Conservation (phyloP, 352 stramenopile genomes). For the Peronospora tabacina region DNA sequence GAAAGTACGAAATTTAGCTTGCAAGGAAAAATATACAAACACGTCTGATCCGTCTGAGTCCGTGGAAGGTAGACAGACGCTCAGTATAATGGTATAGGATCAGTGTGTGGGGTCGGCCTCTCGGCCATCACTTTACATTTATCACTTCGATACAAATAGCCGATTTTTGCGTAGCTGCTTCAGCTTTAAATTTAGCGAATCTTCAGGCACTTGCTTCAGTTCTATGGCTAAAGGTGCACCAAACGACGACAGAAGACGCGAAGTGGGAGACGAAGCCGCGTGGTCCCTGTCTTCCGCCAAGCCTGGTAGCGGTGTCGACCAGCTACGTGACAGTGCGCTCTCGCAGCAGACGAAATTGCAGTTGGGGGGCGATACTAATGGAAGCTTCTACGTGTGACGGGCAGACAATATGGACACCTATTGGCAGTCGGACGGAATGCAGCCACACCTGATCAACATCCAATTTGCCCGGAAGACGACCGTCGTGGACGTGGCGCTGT, state of each 20-base stretch:
- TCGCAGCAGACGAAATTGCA: neutral
- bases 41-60: too few species aligned
- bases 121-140: too few species aligned
- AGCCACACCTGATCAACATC: constrained; percentile 97
- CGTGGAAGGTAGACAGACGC: too few species aligned
- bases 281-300: constrained; percentile 97
- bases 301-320: constrained; percentile 95
- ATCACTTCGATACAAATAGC: too few species aligned
- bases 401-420: constrained; percentile 94
- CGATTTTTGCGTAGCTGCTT: constrained; percentile 1
- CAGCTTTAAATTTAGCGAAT: constrained; percentile 13
- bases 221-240: neutral
- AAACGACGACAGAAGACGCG: constrained; percentile 30
- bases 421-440: constrained; percentile 92
- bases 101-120: too few species aligned
- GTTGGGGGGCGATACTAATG: constrained; percentile 2
- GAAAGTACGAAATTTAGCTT: constrained; percentile 22
- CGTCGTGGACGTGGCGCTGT: constrained; percentile 92
- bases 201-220: neutral
- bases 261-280: constrained; percentile 84
- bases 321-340: constrained; percentile 89
- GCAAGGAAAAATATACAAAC: constrained; percentile 10
- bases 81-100: too few species aligned
- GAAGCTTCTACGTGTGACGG: neutral
- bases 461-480: constrained; percentile 94